A percentile compares a stretch with the other conserved stretches of the same genome.
These are phyloP conservation scores for Boletus albobrunnescens DNA, from an alignment of 1,284 basidiomycete species.

Conservation along the genomic window DNA sequence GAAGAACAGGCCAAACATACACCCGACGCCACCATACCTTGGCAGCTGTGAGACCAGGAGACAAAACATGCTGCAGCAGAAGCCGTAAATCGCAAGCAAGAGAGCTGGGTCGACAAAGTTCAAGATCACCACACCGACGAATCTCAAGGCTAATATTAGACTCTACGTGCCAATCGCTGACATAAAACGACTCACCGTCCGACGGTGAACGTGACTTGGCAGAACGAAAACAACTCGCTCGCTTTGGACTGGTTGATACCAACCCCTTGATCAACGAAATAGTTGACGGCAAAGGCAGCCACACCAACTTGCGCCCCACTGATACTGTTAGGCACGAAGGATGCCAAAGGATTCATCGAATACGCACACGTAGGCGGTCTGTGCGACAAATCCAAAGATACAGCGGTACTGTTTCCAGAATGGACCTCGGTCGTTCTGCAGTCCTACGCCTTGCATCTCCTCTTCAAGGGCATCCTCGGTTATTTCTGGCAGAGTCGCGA, in stretches of 20 bases:
- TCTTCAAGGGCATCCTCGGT: conserved; percentile 60
- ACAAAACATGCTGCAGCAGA: conserved; percentile 51
- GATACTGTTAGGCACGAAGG: conserved; percentile 1
- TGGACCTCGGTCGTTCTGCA: conserved; percentile 46
- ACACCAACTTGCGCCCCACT: conserved; percentile 73
- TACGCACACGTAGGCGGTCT: conserved; percentile 63
- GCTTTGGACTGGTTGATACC: conserved; percentile 52
- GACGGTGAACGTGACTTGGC: conserved; percentile 69
- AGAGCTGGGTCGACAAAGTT: conserved; percentile 64
- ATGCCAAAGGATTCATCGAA: background rate
- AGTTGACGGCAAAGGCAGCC: conserved; percentile 72
- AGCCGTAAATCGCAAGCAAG: conserved; percentile 53
- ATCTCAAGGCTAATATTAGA: conserved; percentile 35
- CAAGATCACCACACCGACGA: conserved; percentile 61
- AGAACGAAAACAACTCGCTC: conserved; percentile 67
- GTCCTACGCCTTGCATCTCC: conserved; percentile 44
- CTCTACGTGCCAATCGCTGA: background rate
- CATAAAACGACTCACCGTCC: conserved; percentile 43
- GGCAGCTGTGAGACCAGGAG: conserved; percentile 51
- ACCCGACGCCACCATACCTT: conserved; percentile 56
- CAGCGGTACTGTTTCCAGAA: conserved; percentile 73
- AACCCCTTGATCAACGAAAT: conserved; percentile 58
- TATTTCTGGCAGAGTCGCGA: conserved; percentile 74
- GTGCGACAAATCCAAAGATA: conserved; percentile 69
- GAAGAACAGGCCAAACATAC: conserved; percentile 70